Evolutionary conservation across 2,329 filamentous ascomycete species (phyloP), one percentile per base, ranked within the genome.

Genomic region (Torrubiella hemipterigena): DNA sequence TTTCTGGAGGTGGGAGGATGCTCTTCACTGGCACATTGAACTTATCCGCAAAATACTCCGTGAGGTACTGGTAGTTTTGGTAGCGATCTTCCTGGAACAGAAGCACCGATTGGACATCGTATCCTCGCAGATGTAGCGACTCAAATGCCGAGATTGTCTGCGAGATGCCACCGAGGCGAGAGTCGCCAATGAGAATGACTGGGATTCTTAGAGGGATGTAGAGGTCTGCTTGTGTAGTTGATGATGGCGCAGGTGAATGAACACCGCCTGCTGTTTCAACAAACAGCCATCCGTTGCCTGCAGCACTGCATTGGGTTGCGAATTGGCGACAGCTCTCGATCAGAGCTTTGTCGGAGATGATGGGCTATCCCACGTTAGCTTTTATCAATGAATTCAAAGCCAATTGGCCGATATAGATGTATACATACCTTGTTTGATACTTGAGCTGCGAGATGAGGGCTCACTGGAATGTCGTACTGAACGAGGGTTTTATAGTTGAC

Each of bases 191-290:
- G 0, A 93, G 67, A 11, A 91, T 55, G 2, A 80, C 69, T 0
- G 85, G 83, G 1, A 81, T 55, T n/a, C 83, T 67, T 2, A 93
- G 55, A 1, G 81, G 75, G 14, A 77, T 63, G 48, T 87, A 91
- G 2, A 87, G 56, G 45, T 93, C 83, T 3, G 77, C 82, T 47
- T 93, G 84, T 0, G 79, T 74, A 2, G 67, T 79, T 8, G 82
- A 81, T 21, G 79, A 82, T 1, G 83, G 84, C 0, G 72, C 72
- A 0, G 84, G 84, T 0, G 82, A 89, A 38, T 89, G 75, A 0
- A 89, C 80, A 1, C 84, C 84, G 1, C 83, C 84, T 2, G 84
- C 83, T 2, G 84, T 91, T 50, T 93, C 84, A 27, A 91, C 61
- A 28, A 93, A 66, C 2, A 81, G 57, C 53, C 77, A 73, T n/a